Evolutionary conservation across 306 rosid species (phyloP), one percentile per base, ranked within the genome.

Genomic region (Casuarina glauca): DNA sequence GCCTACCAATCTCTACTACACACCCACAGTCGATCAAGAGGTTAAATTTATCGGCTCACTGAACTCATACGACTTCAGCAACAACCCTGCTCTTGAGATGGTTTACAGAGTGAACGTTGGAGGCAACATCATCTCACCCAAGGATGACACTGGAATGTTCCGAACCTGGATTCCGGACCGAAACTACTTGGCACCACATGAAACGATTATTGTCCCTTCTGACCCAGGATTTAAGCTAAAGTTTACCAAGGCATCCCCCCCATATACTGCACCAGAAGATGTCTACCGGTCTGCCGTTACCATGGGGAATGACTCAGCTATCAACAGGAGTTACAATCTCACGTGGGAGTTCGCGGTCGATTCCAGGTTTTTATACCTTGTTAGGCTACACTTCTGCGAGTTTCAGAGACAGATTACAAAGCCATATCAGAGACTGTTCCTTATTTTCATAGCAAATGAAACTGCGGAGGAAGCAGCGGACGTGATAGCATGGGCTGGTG

Each of bases 331-430:
- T 10, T 2, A 1, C 10, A 83, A 86, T 50, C 44, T 86, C 36
- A 83, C 83, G 4, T 86, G 87, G 89, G 77, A 17, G 1, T 83
- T 86, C 1, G 44, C 79, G 0, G 63, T 86, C 41, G 84, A 86
- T 68, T 0, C 53, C 11, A 82, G 80, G 2, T 86, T 83, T 60
- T 0, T 0, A 1, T 86, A 86, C 74, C 13, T 86, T 39, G 1
- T 86, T 6, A 83, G 89, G 43, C 85, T 86, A 4, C 89, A 86
- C 9, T 86, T 86, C 43, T 86, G 89, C 15, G 87, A 86, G 52
- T 69, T 86, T 57, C 66, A 78, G 12, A 77, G 63, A 0, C 0
- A 0, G 0, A 78, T 86, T 4, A 13, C 0, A 0, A 0, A 0
- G 0, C 0, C 0, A 1, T 2, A 73, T 9, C 38, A 87, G 13